Base-by-base conservation (phyloP, 2,329 filamentous ascomycete species). In the Xylaria arbuscula region DNA sequence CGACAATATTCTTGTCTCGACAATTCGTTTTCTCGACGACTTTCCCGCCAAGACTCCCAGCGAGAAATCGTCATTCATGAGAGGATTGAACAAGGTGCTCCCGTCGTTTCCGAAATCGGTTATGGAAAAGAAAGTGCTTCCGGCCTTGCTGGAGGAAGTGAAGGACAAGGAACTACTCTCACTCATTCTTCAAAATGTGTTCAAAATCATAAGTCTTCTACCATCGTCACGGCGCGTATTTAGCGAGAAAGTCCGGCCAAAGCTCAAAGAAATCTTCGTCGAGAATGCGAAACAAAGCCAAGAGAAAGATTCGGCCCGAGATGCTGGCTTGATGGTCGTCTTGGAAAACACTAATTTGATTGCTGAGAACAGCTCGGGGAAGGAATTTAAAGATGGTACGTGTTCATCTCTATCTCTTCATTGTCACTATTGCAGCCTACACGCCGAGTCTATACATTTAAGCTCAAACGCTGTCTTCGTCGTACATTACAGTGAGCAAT, bases 1-100 rank as follows among this genome's bases (percentile, higher is more conserved):
- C 78, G 94, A 99, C 81, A 99, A 98, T 76, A 93, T 98, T 54
- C 85, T 99, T 4, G 93, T 99, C 24, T 97, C 94, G 0, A 98
- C 96, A 0, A 97, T 99, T 70, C 92, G 96, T 13, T 99, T 99
- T 77, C 84, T 99, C 32, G 96, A 99, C 75, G 88, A 90, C 0
- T 89, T 99, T 67, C 95, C 96, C 0, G 93, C 93, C 40, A 99
- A 99, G 82, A 97, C 94, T 1, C 87, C 93, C 0, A 92, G 89
- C 70, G 96, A 99, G 77, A 99, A 99, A 79, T 87, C 91, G 7
- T 91, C 94, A 66, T 99, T 99, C 78, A 88, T 99, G 87, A 89
- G 93, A 63, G 96, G 96, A 0, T 83, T 99, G 10, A 90, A 91
- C 72, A 92, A 93, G 62, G 94, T 99, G 11, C 81, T 99, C 65